phyloP scores from a whole-genome alignment of 768 basidiomycete genomes.

The Leccinum uliginosum region DNA sequence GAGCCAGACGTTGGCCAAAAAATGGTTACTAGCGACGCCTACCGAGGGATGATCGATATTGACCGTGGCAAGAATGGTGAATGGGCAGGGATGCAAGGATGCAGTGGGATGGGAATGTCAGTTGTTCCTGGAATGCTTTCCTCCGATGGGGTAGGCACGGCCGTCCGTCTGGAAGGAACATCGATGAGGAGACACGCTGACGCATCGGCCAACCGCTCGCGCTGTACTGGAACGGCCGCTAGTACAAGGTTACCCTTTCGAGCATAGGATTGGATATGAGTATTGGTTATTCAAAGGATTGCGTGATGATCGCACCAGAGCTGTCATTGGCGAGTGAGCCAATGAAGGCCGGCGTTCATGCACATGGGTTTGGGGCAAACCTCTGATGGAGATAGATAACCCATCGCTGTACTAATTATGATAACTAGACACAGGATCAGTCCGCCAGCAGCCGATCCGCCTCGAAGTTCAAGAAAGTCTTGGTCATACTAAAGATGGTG shows the following conservation, averaged over 20 bases:
- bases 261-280: background rate
- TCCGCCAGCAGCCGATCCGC: background rate
- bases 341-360: background rate
- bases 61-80: background rate
- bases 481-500: background rate
- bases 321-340: background rate
- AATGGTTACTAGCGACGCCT: background rate
- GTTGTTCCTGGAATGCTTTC: no score
- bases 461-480: background rate
- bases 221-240: background rate
- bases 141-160: background rate
- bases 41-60: background rate
- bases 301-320: constrained; percentile 10
- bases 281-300: constrained; percentile 1
- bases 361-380: constrained; percentile 1
- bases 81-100: background rate
- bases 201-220: background rate
- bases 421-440: background rate
- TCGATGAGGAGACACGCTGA: background rate
- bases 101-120: background rate
- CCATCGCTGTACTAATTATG: background rate
- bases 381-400: constrained; percentile 7
- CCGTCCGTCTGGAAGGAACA: background rate
- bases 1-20: background rate
- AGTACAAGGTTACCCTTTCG: background rate